Evolutionary conservation across 352 stramenopile genomes (phyloP).

Genomic region (Blastocystis sp.): DNA sequence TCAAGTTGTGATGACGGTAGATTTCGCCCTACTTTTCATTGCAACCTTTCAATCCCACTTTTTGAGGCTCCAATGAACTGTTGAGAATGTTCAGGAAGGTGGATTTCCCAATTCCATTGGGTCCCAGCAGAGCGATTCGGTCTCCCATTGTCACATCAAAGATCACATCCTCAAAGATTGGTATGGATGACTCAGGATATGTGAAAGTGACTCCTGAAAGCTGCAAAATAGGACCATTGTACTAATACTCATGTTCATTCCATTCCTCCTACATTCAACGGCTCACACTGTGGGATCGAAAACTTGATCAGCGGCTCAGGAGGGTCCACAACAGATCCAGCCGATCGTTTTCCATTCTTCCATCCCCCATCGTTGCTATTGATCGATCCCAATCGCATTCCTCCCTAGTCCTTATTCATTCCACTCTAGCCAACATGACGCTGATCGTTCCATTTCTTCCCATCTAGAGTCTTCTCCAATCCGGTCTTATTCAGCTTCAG

Average conservation of each 20-base stretch:
- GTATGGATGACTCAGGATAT: slow-evolving; percentile 63
- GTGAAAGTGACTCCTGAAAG: slow-evolving; percentile 64
- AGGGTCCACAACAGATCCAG: slow-evolving; percentile 51
- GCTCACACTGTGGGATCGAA: slow-evolving; percentile 3
- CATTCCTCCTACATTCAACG: not conserved
- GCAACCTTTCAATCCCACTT: not conserved
- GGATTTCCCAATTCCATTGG: slow-evolving; percentile 91
- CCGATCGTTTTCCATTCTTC: slow-evolving; percentile 51
- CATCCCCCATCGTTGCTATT: slow-evolving; percentile 51
- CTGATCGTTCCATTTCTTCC: slow-evolving; percentile 59
- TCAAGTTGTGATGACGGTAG: slow-evolving; percentile 66
- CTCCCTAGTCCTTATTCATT: not conserved
- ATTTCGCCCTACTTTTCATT: slow-evolving; percentile 2
- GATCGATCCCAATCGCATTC: slow-evolving; percentile 42
- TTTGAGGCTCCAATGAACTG: slow-evolving; percentile 75
- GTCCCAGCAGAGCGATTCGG: slow-evolving; percentile 90
- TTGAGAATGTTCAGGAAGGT: slow-evolving; percentile 91
- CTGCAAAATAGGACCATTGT: slow-evolving; percentile 63
- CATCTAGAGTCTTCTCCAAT: slow-evolving; percentile 58
- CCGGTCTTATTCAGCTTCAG: slow-evolving; percentile 57
- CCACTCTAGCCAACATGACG: not conserved
- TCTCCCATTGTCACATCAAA: slow-evolving; percentile 86
- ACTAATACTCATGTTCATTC: not conserved
- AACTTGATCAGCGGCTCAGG: slow-evolving; percentile 63
- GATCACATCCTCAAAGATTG: slow-evolving; percentile 83